phyloP scores from a whole-genome alignment of 306 rosid species.

The Myrica gale region DNA sequence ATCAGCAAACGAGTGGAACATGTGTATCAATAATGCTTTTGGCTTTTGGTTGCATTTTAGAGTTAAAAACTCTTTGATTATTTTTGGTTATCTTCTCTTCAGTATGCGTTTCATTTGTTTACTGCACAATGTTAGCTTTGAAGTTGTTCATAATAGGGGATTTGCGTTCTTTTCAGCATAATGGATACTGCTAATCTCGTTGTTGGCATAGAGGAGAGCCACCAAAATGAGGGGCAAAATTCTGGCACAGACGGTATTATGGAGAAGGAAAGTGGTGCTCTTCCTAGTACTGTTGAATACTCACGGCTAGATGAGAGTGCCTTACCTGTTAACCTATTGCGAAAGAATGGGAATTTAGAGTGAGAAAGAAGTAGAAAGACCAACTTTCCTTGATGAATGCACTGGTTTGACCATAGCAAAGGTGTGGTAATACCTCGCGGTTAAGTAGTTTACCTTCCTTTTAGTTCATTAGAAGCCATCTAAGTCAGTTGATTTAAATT shows the following conservation, averaged over 20 bases:
- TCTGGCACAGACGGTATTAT: not conserved
- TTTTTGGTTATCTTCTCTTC: not conserved
- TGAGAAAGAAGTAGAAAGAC: not conserved
- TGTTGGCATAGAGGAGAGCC: not conserved
- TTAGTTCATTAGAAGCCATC: not conserved
- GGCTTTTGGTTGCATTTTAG: not conserved
- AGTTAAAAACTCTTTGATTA: not conserved
- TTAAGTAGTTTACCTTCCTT: not conserved
- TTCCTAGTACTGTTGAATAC: not conserved
- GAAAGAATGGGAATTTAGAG: not conserved
- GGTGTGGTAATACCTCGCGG: not conserved
- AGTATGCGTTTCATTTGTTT: not conserved
- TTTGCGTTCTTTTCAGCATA: not conserved
- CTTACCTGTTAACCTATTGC: not conserved
- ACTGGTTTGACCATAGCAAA: not conserved
- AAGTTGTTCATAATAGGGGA: not conserved
- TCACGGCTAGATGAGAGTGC: not conserved
- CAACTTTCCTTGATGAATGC: not conserved
- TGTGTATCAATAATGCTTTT: not conserved
- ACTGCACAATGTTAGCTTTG: not conserved
- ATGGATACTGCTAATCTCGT: not conserved
- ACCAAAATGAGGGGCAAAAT: not conserved
- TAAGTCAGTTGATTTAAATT: not conserved
- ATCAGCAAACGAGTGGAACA: not conserved
- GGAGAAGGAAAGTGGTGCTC: not conserved